Evolutionary conservation across 2,329 filamentous ascomycete species (phyloP).

Genomic region (Aspergillus aculeatinus): DNA sequence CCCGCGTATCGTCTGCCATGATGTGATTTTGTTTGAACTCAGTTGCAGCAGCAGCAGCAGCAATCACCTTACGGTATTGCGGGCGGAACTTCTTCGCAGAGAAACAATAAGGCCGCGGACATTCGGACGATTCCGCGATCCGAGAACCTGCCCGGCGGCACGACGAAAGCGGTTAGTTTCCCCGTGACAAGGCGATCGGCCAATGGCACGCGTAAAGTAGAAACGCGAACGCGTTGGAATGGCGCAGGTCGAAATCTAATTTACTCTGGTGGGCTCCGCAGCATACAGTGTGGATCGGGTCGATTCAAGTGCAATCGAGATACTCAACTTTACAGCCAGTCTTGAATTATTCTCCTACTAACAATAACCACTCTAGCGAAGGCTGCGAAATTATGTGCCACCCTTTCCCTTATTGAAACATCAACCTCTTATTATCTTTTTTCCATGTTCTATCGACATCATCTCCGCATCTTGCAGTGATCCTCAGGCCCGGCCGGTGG

Average conservation of each 20-base stretch:
- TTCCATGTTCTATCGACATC: conserved; percentile 26
- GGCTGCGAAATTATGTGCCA: conserved; percentile 15
- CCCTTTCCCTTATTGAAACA: conserved; percentile 8
- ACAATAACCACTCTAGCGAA: not conserved
- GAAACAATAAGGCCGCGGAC: conserved; percentile 13
- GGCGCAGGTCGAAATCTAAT: conserved; percentile 14
- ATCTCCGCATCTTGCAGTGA: conserved; percentile 20
- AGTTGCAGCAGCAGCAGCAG: conserved; percentile 7
- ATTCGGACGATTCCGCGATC: conserved; percentile 14
- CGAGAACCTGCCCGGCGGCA: not conserved
- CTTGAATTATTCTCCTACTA: not conserved
- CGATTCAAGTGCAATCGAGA: conserved; percentile 11
- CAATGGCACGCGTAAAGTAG: conserved; percentile 30
- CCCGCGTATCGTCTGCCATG: conserved; percentile 44
- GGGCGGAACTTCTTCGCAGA: conserved; percentile 11
- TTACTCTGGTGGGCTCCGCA: conserved; percentile 12
- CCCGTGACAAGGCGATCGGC: conserved; percentile 20
- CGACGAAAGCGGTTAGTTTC: conserved; percentile 15
- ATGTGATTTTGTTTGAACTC: conserved; percentile 10
- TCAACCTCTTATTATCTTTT: not conserved
- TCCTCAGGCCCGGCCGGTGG: conserved; percentile 25
- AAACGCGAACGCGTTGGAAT: conserved; percentile 37
- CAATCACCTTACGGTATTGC: not conserved
- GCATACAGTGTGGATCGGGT: conserved; percentile 10
- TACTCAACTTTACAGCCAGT: conserved; percentile 8